phyloP scores from a whole-genome alignment of 495 filamentous ascomycete genomes.

The Oleoguttula mirabilis region DNA sequence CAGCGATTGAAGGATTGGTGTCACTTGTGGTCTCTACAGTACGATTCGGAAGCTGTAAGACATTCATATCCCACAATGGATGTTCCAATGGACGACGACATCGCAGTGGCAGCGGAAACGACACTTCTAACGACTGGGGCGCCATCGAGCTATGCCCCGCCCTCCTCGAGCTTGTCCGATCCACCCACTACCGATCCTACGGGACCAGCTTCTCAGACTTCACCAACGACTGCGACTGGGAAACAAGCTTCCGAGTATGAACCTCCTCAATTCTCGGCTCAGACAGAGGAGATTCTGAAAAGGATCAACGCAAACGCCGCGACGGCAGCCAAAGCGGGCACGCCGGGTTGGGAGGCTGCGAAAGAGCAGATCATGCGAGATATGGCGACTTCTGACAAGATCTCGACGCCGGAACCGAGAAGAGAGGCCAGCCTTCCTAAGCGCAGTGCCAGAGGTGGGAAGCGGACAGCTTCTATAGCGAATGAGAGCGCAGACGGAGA shows the following conservation, averaged over 20 bases:
- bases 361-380: constrained; percentile 32
- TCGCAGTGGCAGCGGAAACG: no score
- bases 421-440: constrained; percentile 1
- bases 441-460: constrained; percentile 11
- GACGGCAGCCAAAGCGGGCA: constrained; percentile 19
- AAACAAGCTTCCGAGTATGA: background rate
- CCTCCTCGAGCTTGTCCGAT: constrained; percentile 5
- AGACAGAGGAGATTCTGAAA: constrained; percentile 23
- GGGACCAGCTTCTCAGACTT: background rate
- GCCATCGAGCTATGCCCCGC: constrained; percentile 8
- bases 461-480: constrained; percentile 1
- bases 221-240: background rate
- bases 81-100: no score
- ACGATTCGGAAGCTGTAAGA: no score
- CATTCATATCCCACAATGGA: no score
- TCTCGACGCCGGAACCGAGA: constrained; percentile 1
- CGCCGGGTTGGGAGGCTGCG: constrained; percentile 32
- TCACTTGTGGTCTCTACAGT: no score
- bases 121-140: no score
- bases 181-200: constrained; percentile 1
- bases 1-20: no score
- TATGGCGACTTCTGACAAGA: constrained; percentile 27
- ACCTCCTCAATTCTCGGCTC: constrained; percentile 21
- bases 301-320: constrained; percentile 17
- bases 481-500: background rate